Base-by-base conservation (phyloP, 371 early-diverging fungal species). In the Dichotomocladium elegans region DNA sequence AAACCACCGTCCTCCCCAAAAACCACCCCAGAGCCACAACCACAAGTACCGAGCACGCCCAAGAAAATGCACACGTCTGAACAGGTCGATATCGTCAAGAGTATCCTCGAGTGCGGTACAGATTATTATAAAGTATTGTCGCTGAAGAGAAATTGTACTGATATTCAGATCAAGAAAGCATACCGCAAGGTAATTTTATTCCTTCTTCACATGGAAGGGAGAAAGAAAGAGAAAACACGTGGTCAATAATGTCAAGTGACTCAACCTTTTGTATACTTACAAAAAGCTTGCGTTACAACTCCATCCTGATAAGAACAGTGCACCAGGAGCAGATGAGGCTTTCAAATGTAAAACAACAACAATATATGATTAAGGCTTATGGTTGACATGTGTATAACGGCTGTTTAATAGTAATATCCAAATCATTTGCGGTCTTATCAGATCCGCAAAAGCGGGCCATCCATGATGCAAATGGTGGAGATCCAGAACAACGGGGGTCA, bases 231-330 rank as follows among this genome's bases (percentile, higher is more conserved):
- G n/a, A n/a, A n/a, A 15, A 21, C 5, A 10, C 21, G 41, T 40
- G 10, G 47, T 40, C 7, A 11, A 34, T 47, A 24, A 14, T 43
- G 2, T 27, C 25, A 22, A 26, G 19, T 26, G 21, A 27, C 21
- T 29, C n/a, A 42, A 11, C 30, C 9, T 27, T 11, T 15, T n/a
- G 19, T n/a, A n/a, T n/a, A n/a, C n/a, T n/a, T n/a, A n/a, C n/a
- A 4, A 2, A 17, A 72, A 91, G 90, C 70, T 96, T 48, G 98
- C 98, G 10, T 75, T 94, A 48, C 88, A 88, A 66, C 97, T 92
- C 66, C 99, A 99, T 69, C 99, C 99, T 0, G 99, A 98, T 68
- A 98, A 95, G 70, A 96, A 98, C 63, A 82, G 78, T 12, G 94
- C 98, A 3, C 93, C 96, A 5, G 97, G 96, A 22, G 95, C 98